phyloP scores from a whole-genome alignment of 768 basidiomycete species.

The Mrakia frigida region DNA sequence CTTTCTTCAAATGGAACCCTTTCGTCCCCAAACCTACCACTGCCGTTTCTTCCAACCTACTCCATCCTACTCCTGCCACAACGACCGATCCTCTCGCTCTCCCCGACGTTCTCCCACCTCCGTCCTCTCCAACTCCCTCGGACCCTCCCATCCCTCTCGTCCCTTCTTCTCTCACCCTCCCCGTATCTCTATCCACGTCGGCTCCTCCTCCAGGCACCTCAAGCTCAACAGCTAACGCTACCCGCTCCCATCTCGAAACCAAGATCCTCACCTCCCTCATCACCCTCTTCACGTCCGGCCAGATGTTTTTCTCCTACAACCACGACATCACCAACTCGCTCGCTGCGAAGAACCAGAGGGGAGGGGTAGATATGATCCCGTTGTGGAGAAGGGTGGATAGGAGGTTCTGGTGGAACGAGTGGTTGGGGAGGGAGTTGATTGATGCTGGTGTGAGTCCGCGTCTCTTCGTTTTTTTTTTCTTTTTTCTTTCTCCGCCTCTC shows the following conservation, averaged over 20 bases:
- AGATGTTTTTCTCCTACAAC: constrained; percentile 30
- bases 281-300: constrained; percentile 15
- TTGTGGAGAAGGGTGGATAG: constrained; percentile 86
- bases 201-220: neutral
- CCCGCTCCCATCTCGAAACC: constrained; percentile 20
- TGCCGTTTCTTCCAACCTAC: neutral
- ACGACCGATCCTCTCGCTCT: neutral
- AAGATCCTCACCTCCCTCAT: constrained; percentile 20
- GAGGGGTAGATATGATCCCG: constrained; percentile 56
- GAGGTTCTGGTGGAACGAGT: constrained; percentile 96
- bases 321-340: constrained; percentile 23
- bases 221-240: neutral
- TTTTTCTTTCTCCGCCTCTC: too few relatives aligned
- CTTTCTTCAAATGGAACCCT: constrained; percentile 29
- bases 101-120: constrained; percentile 1
- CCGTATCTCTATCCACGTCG: neutral
- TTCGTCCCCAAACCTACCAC: constrained; percentile 1
- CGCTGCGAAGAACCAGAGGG: constrained; percentile 9
- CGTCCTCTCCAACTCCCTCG: neutral
- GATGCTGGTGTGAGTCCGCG: constrained; percentile 66
- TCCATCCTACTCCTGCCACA: neutral
- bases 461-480: neutral
- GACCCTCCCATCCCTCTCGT: neutral
- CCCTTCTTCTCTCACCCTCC: neutral
- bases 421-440: constrained; percentile 73